Percentiles rank a stretch among this genome's conserved stretches.
Evolutionary conservation across 1,284 basidiomycete species (phyloP).

Genomic region (Pseudozyma sp.): DNA sequence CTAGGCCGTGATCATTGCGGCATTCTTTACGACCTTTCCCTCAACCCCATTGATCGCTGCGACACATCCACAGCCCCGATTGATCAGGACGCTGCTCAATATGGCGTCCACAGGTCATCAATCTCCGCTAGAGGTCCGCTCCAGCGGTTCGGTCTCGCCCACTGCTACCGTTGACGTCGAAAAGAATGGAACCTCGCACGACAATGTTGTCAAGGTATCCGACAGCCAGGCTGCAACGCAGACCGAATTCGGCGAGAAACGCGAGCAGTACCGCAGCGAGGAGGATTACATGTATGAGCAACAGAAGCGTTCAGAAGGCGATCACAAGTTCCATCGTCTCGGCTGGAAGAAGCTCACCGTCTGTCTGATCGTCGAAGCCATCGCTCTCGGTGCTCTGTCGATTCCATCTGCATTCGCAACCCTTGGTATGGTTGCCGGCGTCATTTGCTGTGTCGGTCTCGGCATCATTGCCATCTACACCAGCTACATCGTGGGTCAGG

Average conservation of each 20-base stretch:
- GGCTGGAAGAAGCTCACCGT: conserved; percentile 59
- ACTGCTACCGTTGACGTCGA: conserved; percentile 36
- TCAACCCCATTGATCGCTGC: not conserved
- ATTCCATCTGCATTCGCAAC: conserved; percentile 57
- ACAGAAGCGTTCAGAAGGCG: conserved; percentile 45
- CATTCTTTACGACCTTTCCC: too few relatives aligned
- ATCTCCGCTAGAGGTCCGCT: conserved; percentile 23
- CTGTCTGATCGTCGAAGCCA: conserved; percentile 63
- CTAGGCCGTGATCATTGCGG: too few relatives aligned
- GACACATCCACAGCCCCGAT: not conserved
- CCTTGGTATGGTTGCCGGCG: conserved; percentile 59
- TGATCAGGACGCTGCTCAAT: not conserved
- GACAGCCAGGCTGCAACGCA: conserved; percentile 10
- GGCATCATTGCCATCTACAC: conserved; percentile 61
- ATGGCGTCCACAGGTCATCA: conserved; percentile 42
- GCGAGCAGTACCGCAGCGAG: conserved; percentile 50
- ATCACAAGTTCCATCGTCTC: conserved; percentile 57
- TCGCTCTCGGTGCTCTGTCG: conserved; percentile 58
- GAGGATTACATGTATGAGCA: conserved; percentile 56
- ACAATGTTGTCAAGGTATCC: conserved; percentile 12
- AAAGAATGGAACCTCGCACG: conserved; percentile 16
- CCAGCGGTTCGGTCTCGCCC: conserved; percentile 34
- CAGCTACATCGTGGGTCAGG: conserved; percentile 53
- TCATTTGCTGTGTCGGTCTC: conserved; percentile 50
- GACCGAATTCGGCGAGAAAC: conserved; percentile 53